Conservation (phyloP, 129 eudicot genomes). For the Arctium lappa region DNA sequence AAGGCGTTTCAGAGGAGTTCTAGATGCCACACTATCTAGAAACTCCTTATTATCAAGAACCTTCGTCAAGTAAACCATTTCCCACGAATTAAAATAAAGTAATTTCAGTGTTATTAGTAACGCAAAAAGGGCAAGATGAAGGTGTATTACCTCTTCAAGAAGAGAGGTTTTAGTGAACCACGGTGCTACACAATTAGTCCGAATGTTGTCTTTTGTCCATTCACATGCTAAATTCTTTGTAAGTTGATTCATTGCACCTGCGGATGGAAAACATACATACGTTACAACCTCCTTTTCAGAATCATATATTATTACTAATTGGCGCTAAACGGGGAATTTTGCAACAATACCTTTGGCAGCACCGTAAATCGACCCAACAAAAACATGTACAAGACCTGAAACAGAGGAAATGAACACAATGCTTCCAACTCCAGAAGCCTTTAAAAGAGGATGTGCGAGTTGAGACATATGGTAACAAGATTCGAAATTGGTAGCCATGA, state of each 20-base stretch:
- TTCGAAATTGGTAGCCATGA: conserved; percentile 27
- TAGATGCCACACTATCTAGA: too few relatives aligned
- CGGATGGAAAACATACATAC: not conserved
- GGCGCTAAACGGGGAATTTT: too few relatives aligned
- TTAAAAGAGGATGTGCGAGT: conserved; percentile 6
- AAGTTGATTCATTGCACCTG: not conserved
- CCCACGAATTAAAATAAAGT: too few relatives aligned
- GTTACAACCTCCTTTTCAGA: not conserved
- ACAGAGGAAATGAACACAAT: conserved; percentile 23
- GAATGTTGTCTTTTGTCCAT: not conserved
- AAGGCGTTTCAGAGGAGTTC: too few relatives aligned
- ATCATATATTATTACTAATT: too few relatives aligned
- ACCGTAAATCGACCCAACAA: not conserved
- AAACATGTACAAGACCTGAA: not conserved
- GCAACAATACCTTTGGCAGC: conserved; percentile 19
- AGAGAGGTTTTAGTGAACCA: not conserved
- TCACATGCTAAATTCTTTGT: not conserved
- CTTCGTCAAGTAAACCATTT: not conserved
- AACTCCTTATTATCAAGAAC: not conserved
- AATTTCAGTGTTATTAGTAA: too few relatives aligned
- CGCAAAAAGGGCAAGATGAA: too few relatives aligned
- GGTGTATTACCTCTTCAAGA: not conserved
- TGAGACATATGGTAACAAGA: conserved; percentile 16
- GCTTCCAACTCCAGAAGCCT: conserved; percentile 14
- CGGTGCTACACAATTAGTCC: not conserved